phyloP scores from a whole-genome alignment of 305 asterid species.

The Fraxinus dipetala region DNA sequence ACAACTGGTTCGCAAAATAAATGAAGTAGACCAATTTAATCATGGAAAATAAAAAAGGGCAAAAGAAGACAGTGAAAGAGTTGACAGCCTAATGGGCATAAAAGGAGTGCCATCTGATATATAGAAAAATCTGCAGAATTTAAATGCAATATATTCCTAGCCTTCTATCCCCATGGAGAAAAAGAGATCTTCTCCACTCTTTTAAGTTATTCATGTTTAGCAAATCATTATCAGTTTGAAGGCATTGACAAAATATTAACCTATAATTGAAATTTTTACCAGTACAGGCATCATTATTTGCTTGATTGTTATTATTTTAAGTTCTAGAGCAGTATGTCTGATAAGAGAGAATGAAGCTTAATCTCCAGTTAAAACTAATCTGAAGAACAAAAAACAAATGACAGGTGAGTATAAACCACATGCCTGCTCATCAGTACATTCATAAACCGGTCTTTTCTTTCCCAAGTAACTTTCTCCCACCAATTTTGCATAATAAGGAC shows the following conservation, averaged over 20 bases:
- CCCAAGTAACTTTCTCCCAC: constrained; percentile 96
- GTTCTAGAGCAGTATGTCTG: not conserved
- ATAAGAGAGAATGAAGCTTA: not conserved
- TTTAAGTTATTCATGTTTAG: not conserved
- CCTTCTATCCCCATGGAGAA: not conserved
- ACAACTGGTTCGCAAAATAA: not conserved
- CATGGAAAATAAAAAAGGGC: not conserved
- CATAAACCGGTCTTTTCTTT: constrained; percentile 82
- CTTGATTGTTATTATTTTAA: not conserved
- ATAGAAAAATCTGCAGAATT: not conserved
- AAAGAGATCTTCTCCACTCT: not conserved
- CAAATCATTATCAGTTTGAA: not conserved
- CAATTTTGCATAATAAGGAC: constrained; percentile 77
- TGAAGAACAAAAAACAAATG: not conserved
- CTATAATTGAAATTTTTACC: not conserved
- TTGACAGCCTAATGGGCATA: not conserved
- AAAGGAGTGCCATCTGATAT: not conserved
- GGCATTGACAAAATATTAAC: not conserved
- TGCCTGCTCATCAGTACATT: constrained; percentile 87
- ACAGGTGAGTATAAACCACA: not conserved
- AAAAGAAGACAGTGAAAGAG: not conserved
- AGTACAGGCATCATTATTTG: not conserved
- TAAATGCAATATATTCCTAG: not conserved
- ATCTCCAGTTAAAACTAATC: constrained; percentile 2
- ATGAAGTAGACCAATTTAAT: not conserved